Percentiles rank a stretch among this genome's conserved stretches.
Evolutionary conservation across 176 grass and related monocot species (phyloP).

Genomic region (Leersia perrieri): DNA sequence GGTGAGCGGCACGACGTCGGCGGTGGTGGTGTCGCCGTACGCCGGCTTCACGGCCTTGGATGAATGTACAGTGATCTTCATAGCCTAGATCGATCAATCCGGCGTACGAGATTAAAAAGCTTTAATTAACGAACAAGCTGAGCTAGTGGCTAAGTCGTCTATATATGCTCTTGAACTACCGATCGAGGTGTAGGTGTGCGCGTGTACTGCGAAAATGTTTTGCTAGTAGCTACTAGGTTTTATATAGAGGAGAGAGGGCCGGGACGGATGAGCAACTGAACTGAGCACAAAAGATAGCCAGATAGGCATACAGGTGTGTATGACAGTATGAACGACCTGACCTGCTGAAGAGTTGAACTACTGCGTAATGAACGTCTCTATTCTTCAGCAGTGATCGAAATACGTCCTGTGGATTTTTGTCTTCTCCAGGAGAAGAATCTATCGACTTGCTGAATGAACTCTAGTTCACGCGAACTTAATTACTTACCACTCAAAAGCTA

Average conservation of each 20-base stretch:
- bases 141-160: background rate
- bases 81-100: background rate
- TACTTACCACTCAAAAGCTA: no score
- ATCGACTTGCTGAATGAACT: no score
- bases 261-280: background rate
- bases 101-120: background rate
- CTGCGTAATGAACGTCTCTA: no score
- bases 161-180: background rate
- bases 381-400: no score
- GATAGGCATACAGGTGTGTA: no score
- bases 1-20: background rate
- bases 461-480: no score
- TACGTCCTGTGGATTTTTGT: background rate
- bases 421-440: no score
- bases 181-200: background rate
- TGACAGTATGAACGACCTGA: background rate
- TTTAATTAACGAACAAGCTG: background rate
- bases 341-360: no score
- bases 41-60: conserved; percentile 8
- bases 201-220: no score
- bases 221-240: background rate
- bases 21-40: background rate
- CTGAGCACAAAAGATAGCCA: background rate
- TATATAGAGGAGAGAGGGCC: background rate
- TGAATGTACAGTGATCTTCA: conserved; percentile 19